Evolutionary conservation across 2,329 filamentous ascomycete species (phyloP).

Genomic region (Fusarium chaquense): DNA sequence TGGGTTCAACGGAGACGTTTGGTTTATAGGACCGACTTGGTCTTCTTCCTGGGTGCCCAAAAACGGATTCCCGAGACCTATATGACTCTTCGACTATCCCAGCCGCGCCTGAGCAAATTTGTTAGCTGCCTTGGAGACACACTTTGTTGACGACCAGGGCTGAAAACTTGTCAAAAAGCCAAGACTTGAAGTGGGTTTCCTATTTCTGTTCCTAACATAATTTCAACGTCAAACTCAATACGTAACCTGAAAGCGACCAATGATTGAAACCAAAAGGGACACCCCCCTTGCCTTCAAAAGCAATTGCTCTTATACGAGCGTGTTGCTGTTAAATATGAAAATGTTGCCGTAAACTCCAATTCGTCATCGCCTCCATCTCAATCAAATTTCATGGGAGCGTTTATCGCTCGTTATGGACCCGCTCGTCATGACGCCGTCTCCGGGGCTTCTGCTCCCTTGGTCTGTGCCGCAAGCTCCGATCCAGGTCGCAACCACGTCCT

Average conservation of each 20-base stretch:
- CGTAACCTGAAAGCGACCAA: conserved; percentile 28
- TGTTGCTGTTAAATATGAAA: conserved; percentile 8
- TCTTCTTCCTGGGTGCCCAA: conserved; percentile 25
- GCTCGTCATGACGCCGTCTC: conserved; percentile 35
- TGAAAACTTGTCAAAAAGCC: conserved; percentile 25
- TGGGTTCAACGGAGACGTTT: conserved; percentile 38
- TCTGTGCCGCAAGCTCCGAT: conserved; percentile 45
- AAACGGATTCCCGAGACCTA: conserved; percentile 28
- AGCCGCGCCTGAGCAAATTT: conserved; percentile 26
- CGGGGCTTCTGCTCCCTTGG: conserved; percentile 40
- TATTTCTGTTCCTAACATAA: conserved; percentile 20
- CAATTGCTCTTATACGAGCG: conserved; percentile 20
- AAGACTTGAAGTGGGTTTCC: conserved; percentile 33
- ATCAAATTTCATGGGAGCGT: conserved; percentile 20
- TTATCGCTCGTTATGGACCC: conserved; percentile 24
- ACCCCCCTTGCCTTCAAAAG: conserved; percentile 23
- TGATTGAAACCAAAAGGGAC: conserved; percentile 32
- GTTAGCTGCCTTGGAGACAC: conserved; percentile 17
- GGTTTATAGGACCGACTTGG: conserved; percentile 42
- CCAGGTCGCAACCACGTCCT: conserved; percentile 78
- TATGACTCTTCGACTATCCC: conserved; percentile 39
- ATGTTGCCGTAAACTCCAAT: conserved; percentile 29
- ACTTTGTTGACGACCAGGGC: conserved; percentile 14
- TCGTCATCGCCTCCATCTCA: conserved; percentile 25
- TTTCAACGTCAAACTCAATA: conserved; percentile 19